These are phyloP conservation scores for Graphilbum ipis-grandicollis DNA, from an alignment of 2,329 filamentous ascomycete genomes.

Conservation along the genomic window DNA sequence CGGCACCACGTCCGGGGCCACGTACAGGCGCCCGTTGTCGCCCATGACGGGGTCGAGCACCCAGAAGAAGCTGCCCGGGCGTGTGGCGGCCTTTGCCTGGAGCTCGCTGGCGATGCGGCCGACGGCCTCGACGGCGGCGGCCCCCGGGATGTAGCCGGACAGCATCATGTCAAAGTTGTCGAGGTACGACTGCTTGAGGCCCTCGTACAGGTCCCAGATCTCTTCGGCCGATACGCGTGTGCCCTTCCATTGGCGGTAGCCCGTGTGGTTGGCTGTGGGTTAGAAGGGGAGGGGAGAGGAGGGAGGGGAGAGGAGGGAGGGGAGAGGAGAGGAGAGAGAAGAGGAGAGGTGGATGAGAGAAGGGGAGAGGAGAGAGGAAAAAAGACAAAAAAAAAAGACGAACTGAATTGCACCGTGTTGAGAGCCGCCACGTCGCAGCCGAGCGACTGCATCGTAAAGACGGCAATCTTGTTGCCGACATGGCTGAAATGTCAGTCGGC, in stretches of 20 bases:
- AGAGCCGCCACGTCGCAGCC: constrained; percentile 88
- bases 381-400: constrained; percentile 16
- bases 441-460: constrained; percentile 81
- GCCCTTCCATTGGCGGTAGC: constrained; percentile 77
- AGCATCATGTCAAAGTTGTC: constrained; percentile 88
- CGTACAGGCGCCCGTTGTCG: constrained; percentile 82
- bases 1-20: constrained; percentile 78
- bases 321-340: background rate
- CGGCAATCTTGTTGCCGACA: constrained; percentile 95
- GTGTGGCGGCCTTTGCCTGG: constrained; percentile 42
- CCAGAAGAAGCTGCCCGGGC: constrained; percentile 82
- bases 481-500: no score
- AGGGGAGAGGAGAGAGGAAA: no score
- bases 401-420: constrained; percentile 97
- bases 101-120: constrained; percentile 72
- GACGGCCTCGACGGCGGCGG: constrained; percentile 66
- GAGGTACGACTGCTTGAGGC: constrained; percentile 67
- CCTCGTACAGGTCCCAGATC: constrained; percentile 69
- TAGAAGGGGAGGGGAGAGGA: no score
- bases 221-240: constrained; percentile 67
- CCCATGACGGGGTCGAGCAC: constrained; percentile 97
- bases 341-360: background rate
- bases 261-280: constrained; percentile 73
- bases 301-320: background rate
- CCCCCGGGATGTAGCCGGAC: constrained; percentile 85